A percentile compares a stretch with the other conserved stretches of the same genome.
phyloP scores from a whole-genome alignment of 768 basidiomycete species.

The Myochromella boudieri region DNA sequence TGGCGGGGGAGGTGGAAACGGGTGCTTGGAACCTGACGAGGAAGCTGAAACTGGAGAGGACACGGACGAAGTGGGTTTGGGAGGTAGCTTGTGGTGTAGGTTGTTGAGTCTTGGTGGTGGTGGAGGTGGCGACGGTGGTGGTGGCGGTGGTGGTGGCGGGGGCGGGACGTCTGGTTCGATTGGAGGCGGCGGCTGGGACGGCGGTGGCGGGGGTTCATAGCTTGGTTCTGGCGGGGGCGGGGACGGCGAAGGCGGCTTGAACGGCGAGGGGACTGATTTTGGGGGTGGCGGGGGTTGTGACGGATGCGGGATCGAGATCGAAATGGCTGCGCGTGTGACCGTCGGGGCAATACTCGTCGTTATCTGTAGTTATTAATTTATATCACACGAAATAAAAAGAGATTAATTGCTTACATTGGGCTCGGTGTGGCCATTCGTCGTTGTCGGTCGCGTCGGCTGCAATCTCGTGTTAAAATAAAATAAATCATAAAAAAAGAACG shows the following conservation, averaged over 20 bases:
- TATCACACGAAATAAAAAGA: no score
- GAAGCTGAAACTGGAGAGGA: no score
- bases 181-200: conserved; percentile 29
- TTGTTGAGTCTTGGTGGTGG: conserved; percentile 22
- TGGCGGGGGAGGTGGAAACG: conserved; percentile 28
- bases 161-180: conserved; percentile 16
- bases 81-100: conserved; percentile 23
- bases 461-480: conserved; percentile 2
- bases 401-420: no score
- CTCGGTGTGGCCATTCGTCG: no score
- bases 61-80: no score
- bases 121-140: conserved; percentile 5
- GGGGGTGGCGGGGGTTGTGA: no score
- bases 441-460: no score
- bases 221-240: conserved; percentile 31
- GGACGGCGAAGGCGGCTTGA: conserved; percentile 21
- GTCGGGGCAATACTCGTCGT: conserved; percentile 12
- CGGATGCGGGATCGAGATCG: conserved; percentile 22
- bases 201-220: conserved; percentile 23
- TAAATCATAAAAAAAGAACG: no score
- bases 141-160: conserved; percentile 21
- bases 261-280: conserved; percentile 26
- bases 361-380: no score
- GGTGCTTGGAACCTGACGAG: no score
- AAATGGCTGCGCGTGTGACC: conserved; percentile 25